Evolutionary conservation across 352 stramenopile species (phyloP).

Genomic region (Elongisporangium undulatum): DNA sequence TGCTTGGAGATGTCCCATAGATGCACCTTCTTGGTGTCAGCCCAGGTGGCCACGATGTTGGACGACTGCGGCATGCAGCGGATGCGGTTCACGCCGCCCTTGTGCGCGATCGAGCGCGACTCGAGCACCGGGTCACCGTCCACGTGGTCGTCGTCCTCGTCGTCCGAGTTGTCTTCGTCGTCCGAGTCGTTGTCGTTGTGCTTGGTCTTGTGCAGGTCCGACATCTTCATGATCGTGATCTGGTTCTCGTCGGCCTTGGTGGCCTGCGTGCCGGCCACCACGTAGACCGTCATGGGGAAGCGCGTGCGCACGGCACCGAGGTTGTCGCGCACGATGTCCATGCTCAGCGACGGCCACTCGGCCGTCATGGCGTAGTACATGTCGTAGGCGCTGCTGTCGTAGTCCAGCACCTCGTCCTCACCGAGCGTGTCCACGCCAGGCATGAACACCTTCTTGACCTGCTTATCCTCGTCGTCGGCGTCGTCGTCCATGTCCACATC

Average conservation of each 20-base stretch:
- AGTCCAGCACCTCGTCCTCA: slow-evolving; percentile 96
- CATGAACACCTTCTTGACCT: slow-evolving; percentile 92
- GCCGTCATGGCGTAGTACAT: slow-evolving; percentile 98
- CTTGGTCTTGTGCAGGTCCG: slow-evolving; percentile 94
- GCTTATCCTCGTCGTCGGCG: slow-evolving; percentile 46
- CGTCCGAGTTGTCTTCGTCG: slow-evolving; percentile 63
- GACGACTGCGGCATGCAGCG: slow-evolving; percentile 93
- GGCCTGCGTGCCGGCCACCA: slow-evolving; percentile 96
- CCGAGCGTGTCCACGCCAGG: slow-evolving; percentile 87
- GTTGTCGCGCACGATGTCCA: slow-evolving; percentile 96
- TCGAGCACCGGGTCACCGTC: slow-evolving; percentile 96
- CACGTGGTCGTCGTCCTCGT: slow-evolving; percentile 90
- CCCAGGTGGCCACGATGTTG: slow-evolving; percentile 97
- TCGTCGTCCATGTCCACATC: slow-evolving; percentile 68
- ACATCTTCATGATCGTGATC: slow-evolving; percentile 98
- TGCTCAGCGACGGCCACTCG: slow-evolving; percentile 97
- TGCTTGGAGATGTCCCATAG: slow-evolving; percentile 95
- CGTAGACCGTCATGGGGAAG: slow-evolving; percentile 96
- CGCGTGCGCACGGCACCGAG: slow-evolving; percentile 90
- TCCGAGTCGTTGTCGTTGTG: slow-evolving; percentile 71
- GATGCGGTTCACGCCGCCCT: slow-evolving; percentile 95
- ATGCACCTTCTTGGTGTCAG: slow-evolving; percentile 94
- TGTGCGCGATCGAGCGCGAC: slow-evolving; percentile 93
- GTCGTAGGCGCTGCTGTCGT: slow-evolving; percentile 98
- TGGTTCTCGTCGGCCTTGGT: slow-evolving; percentile 92